These are phyloP conservation scores for Acanthamoeba divionensis DNA, from an alignment of 208 protist species.

Conservation along the genomic window DNA sequence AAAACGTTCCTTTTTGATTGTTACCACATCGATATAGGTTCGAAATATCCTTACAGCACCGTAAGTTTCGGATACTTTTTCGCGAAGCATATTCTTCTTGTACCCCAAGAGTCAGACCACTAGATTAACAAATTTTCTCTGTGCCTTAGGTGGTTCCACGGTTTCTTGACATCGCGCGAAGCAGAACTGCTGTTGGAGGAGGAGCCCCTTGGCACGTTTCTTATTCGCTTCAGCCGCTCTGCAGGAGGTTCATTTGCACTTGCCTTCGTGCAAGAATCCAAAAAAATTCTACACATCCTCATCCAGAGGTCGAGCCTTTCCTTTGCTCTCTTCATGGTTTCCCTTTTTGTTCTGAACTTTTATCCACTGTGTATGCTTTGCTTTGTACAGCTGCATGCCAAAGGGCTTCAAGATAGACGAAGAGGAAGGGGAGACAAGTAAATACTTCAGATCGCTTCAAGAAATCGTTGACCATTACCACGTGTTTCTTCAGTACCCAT, in stretches of 20 bases:
- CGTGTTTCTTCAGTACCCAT: not conserved
- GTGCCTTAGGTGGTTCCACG: constrained; percentile 51
- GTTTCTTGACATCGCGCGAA: constrained; percentile 45
- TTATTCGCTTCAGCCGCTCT: constrained; percentile 41
- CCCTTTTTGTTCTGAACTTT: no score
- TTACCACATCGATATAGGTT: not conserved
- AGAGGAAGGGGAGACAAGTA: constrained; percentile 1
- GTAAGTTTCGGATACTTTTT: no score
- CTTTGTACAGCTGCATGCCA: constrained; percentile 17
- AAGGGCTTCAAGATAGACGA: constrained; percentile 48
- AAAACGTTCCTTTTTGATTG: not conserved
- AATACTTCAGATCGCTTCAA: not conserved
- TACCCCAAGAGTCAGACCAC: no score
- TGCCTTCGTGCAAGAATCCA: not conserved
- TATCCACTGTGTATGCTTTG: no score
- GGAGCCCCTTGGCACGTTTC: constrained; percentile 53
- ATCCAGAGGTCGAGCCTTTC: not conserved
- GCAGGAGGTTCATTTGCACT: constrained; percentile 15
- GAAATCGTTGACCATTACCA: constrained; percentile 33
- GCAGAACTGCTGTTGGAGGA: constrained; percentile 38
- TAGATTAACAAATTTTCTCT: not conserved
- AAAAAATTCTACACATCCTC: constrained; percentile 31
- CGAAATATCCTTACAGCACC: constrained; percentile 17
- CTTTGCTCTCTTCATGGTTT: not conserved
- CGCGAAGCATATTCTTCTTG: no score